Base-by-base conservation (phyloP, 202 grass and related monocot genomes). In the Eragrostis tef region DNA sequence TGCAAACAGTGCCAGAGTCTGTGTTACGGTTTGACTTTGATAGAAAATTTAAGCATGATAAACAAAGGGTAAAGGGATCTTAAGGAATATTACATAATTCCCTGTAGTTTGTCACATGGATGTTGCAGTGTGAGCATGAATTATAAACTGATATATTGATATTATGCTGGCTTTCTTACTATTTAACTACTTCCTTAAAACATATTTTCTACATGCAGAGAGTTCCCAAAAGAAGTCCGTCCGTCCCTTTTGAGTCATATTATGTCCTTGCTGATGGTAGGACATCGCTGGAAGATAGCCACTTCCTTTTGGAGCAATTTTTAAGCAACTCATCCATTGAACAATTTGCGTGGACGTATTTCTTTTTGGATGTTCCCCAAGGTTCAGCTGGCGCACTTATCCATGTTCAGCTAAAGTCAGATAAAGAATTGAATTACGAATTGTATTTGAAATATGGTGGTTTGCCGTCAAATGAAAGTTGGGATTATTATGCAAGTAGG, bases 371-470 rank as follows among this genome's bases (percentile, higher is more conserved):
- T 73, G 50, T 98, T 88, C 92, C 95, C 46, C 62, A 90, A 84
- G 95, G 95, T 87, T 90, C 95, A 75, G 95, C 95, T 0, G 90
- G 95, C 49, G 89, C 92, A 43, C 82, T 91, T 74, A 88, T 98
- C 48, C 92, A 85, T 81, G 48, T 95, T 78, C 88, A 86, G 70
- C 45, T 98, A 25, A 93, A 89, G 64, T 95, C 95, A 63, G 87
- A 89, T 85, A 87, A 75, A 89, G 83, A 88, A 89, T 67, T 93
- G 17, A 79, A 80, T 85, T 98, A 93, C 11, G 90, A 94, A 85
- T 75, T 98, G 70, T 98, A 90, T 83, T 82, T 77, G 1, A 91
- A 86, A 86, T 95, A 91, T 88, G 88, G 92, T 80, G 83, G 90
- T 81, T 84, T 98, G 77, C 95, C 90, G 88, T 95, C 86, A 64